Base-by-base conservation (phyloP, 768 basidiomycete species). In the Lentinula lateritia region DNA sequence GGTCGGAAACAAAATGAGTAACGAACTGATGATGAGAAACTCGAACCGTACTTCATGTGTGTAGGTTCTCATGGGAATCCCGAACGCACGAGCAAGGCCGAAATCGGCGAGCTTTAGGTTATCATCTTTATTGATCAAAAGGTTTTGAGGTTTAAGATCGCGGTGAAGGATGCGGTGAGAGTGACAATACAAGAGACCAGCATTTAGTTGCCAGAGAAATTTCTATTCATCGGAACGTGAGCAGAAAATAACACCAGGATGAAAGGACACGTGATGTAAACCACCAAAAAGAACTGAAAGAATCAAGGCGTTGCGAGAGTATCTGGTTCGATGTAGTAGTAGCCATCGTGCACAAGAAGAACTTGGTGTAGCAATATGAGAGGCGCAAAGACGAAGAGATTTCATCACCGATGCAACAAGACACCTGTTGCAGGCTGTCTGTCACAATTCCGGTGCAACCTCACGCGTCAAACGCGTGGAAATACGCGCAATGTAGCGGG, bases 61-160 rank as follows among this genome's bases (percentile, higher is more conserved):
- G 73, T 98, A 99, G n/a, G 96, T 97, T 67, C 97, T 82, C 80
- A 99, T 88, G 45, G 97, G 97, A 67, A 99, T 98, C 62, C 97
- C 97, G 72, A 99, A 99, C 10, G 96, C 96, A 63, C 96, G 81
- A 2, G 96, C 95, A 48, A 98, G 82, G 45, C 96, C 96, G 69
- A 98, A 98, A 76, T 98, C 96, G 13, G 93, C 95, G 28, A 98
- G 84, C 75, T 98, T 98, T 59, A 98, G 83, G 71, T 97, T 96
- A 65, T 92, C 87, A 57, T 85, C 76, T 65, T 86, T 88, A 78
- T 95, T 89, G 71, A 98, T 97, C 62, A 98, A 82, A 60, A 98
- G 77, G 74, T 98, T 98, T 76, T 98, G 95, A 0, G 94, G 94
- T 74, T 96, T 98, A 66, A 98, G 81, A 74, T 98, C 96, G 53